Conservation (phyloP, 306 rosid species). For the Quercus berberidifolia region DNA sequence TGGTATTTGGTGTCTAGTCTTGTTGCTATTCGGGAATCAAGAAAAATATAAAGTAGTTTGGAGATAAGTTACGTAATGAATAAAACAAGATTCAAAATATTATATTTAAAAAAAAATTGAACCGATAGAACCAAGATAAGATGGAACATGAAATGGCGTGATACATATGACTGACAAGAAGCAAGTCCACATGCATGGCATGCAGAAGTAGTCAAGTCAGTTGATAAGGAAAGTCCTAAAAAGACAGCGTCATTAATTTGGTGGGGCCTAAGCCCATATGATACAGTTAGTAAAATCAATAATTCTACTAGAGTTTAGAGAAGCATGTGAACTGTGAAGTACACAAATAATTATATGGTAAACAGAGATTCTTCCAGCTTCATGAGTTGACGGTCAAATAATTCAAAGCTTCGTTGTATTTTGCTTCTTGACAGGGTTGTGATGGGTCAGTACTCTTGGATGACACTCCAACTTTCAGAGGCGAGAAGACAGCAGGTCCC, state of each 20-base stretch:
- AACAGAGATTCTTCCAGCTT: background rate
- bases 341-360: background rate
- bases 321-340: background rate
- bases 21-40: no score
- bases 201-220: background rate
- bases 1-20: no score
- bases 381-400: no score
- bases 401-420: background rate
- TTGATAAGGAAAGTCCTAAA: background rate
- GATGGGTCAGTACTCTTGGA: conserved; percentile 77
- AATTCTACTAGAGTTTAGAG: background rate
- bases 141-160: no score
- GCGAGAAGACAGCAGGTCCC: conserved; percentile 73
- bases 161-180: background rate
- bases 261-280: background rate
- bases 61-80: no score
- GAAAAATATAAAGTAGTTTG: no score
- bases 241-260: background rate
- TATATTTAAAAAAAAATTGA: no score
- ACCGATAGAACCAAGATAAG: no score
- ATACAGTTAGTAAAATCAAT: background rate
- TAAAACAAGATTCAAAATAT: no score
- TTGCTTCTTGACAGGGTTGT: conserved; percentile 58
- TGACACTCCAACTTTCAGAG: conserved; percentile 47
- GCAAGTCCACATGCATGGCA: background rate